Conservation (phyloP, 2,329 filamentous ascomycete species). For the Apiospora rasikravindrae region DNA sequence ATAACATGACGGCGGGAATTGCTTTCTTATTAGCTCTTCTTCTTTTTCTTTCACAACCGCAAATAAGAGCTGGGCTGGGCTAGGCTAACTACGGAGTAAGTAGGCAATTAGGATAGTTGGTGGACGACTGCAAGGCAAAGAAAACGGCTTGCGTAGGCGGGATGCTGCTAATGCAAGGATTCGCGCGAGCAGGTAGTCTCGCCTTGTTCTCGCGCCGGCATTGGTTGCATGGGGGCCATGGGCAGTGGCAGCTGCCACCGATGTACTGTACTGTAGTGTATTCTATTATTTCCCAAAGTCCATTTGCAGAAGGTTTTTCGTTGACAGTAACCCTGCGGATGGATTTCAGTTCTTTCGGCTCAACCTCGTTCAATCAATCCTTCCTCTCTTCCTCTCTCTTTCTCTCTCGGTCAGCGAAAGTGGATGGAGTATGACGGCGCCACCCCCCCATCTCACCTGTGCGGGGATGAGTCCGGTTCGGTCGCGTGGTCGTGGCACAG, state of each 20-base stretch:
- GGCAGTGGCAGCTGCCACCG: background rate
- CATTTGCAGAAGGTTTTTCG: background rate
- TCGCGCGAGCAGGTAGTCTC: background rate
- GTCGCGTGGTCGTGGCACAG: background rate
- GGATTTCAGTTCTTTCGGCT: background rate
- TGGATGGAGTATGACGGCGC: background rate
- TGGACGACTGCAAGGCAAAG: background rate
- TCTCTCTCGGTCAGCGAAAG: background rate
- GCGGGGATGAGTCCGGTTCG: background rate
- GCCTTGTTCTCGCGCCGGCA: background rate
- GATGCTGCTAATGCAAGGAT: background rate
- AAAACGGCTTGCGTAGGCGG: background rate
- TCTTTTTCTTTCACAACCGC: too few species aligned
- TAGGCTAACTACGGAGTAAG: background rate
- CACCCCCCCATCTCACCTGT: constrained; percentile 1
- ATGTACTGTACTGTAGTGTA: too few species aligned
- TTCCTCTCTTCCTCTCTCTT: background rate
- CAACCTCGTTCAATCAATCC: background rate
- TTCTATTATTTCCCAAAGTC: background rate
- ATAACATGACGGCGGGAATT: background rate
- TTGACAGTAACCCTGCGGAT: background rate
- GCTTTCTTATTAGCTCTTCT: background rate
- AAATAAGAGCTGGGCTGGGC: background rate
- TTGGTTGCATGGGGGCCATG: background rate
- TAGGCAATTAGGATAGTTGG: background rate